These are phyloP conservation scores for Podospora pseudocomata DNA, from an alignment of 495 filamentous ascomycete genomes.

Conservation along the genomic window DNA sequence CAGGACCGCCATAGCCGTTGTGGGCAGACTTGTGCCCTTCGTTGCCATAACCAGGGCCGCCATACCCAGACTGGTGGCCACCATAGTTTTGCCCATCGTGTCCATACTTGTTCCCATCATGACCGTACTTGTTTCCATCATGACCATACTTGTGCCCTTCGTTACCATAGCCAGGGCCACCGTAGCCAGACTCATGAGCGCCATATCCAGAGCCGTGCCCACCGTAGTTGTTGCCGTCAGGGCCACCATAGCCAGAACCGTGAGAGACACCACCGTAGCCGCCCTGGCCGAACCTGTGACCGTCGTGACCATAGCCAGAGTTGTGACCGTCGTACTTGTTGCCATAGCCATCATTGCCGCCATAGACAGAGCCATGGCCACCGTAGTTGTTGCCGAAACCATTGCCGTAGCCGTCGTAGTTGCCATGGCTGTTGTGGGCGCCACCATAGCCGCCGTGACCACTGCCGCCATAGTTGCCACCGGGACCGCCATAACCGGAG, in stretches of 20 bases:
- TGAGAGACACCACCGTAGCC: not conserved
- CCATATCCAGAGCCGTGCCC: constrained; percentile 1
- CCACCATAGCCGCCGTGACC: constrained; percentile 1
- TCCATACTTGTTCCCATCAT: too few species aligned
- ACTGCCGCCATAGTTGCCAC: not conserved
- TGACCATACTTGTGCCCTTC: not conserved
- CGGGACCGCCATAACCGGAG: constrained; percentile 1
- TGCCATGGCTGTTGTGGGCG: not conserved
- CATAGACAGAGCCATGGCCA: not conserved
- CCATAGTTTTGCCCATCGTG: too few species aligned
- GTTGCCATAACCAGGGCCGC: too few species aligned
- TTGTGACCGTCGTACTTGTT: not conserved
- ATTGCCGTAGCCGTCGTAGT: not conserved
- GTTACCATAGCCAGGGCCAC: constrained; percentile 8
- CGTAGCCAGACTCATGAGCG: not conserved
- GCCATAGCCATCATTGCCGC: not conserved
- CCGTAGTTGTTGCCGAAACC: not conserved
- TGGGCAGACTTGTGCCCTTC: too few species aligned
- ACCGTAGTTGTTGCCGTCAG: too few species aligned
- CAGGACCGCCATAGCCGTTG: not conserved
- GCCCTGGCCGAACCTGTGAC: not conserved
- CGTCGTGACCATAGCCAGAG: constrained; percentile 10
- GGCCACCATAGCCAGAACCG: not conserved
- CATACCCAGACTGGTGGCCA: too few species aligned
- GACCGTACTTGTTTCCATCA: too few species aligned